Evolutionary conservation across 352 stramenopile genomes (phyloP), one percentile per base, ranked within the genome.

Genomic region (Globisporangium lucens): DNA sequence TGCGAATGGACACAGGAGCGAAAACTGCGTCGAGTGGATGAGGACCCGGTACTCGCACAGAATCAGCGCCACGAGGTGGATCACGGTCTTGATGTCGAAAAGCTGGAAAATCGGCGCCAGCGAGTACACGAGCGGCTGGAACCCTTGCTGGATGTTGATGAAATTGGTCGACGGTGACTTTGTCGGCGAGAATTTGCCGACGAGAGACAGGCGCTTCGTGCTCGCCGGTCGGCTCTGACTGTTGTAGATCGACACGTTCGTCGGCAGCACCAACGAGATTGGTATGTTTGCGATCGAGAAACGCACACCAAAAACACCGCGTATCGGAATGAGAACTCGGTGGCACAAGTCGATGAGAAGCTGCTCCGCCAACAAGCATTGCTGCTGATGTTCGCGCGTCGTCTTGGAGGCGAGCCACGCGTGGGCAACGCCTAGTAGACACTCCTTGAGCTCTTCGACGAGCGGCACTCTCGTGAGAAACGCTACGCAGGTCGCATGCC

Each of bases 11-110:
- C 80, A 91, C 35, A 95, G 70, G 20, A 94, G 72, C 33, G 86
- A 90, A 43, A 93, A 77, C 52, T 94, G 82, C 7, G 75, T 78
- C 49, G 86, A 93, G 63, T 95, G 88, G 20, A 95, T 75, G 12
- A 95, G 77, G 22, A 95, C 67, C 0, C 86, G 84, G 61, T 90
- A 94, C 66, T 95, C 88, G 49, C 83, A 93, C 20, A 95, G 73
- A 36, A 91, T 74, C 22, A 95, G 64, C 13, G 77, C 70, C 0
- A 89, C 74, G 62, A 94, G 75, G 57, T 93, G 71, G 33, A 94
- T 75, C 30, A 92, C 71, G 0, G 75, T 89, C 72, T 90, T 90
- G 56, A 91, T 75, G 47, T 90, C 82, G 51, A 95, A 93, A 27
- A 84, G 69, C 63, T 87, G 72, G 56, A 95, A 94, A 36, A 95